phyloP scores from a whole-genome alignment of 2,329 filamentous ascomycete species.

The Cordyceps militaris region DNA sequence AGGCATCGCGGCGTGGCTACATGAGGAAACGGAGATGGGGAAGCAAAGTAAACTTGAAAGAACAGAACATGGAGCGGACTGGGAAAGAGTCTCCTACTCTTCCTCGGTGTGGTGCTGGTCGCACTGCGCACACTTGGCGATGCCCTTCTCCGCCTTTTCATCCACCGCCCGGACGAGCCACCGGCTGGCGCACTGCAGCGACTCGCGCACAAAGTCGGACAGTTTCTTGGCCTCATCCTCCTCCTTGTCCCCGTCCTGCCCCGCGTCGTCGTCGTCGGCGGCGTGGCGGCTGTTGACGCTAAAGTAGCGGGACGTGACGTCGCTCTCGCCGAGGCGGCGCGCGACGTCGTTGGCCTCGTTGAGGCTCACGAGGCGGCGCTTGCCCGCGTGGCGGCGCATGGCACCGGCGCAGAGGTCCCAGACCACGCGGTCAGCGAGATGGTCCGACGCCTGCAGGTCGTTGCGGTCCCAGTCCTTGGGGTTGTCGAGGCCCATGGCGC shows the following conservation, averaged over 20 bases:
- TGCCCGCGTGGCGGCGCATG: conserved; percentile 26
- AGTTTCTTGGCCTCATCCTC: conserved; percentile 18
- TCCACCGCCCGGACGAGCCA: conserved; percentile 18
- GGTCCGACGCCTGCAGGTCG: conserved; percentile 5
- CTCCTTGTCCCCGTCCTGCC: conserved; percentile 20
- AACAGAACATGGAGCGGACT: neutral
- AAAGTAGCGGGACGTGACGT: conserved; percentile 32
- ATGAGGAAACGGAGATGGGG: neutral
- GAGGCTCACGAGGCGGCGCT: conserved; percentile 45
- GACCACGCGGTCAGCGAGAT: conserved; percentile 20
- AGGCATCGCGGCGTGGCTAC: neutral
- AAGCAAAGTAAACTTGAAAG: neutral
- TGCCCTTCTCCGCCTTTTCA: conserved; percentile 13
- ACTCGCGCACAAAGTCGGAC: conserved; percentile 24
- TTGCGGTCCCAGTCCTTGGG: conserved; percentile 9
- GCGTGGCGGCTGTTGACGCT: conserved; percentile 25
- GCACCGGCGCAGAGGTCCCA: conserved; percentile 30
- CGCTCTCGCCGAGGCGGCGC: conserved; percentile 45
- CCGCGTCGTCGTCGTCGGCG: conserved; percentile 20
- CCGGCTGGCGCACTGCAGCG: conserved; percentile 13
- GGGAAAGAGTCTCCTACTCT: neutral
- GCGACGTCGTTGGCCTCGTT: conserved; percentile 54
- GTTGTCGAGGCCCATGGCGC: conserved; percentile 21
- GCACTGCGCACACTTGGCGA: neutral
- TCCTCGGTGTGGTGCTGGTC: neutral